These are phyloP conservation scores for Lasiosphaeria miniovina DNA, from an alignment of 495 filamentous ascomycete genomes.

Conservation along the genomic window DNA sequence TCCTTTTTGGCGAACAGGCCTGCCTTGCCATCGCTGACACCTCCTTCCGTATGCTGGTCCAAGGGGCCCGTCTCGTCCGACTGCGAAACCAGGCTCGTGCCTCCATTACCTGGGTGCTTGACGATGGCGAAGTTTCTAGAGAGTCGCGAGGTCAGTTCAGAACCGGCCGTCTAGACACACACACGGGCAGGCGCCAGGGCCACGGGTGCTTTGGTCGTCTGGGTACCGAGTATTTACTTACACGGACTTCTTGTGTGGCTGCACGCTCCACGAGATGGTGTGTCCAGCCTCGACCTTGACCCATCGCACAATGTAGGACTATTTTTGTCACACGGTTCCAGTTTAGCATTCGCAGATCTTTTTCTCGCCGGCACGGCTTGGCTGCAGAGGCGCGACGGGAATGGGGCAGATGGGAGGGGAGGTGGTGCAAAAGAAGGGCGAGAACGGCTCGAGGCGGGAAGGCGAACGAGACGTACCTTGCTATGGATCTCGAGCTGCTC, in stretches of 20 bases:
- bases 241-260: constrained; percentile 96
- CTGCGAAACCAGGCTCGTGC: constrained; percentile 52
- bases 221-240: constrained; percentile 27
- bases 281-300: constrained; percentile 82
- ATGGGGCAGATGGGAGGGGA: neutral
- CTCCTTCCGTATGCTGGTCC: constrained; percentile 44
- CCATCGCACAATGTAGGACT: constrained; percentile 99
- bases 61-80: constrained; percentile 42
- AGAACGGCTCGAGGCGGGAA: neutral
- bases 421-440: neutral
- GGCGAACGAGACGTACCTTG: constrained; percentile 63
- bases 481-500: constrained; percentile 97
- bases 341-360: neutral
- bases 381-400: neutral
- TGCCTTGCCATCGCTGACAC: constrained; percentile 33
- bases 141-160: neutral
- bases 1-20: constrained; percentile 46
- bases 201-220: too few species aligned
- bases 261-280: constrained; percentile 96
- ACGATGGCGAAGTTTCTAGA: constrained; percentile 89
- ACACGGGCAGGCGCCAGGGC: too few species aligned
- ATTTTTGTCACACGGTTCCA: constrained; percentile 2
- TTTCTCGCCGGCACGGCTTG: neutral
- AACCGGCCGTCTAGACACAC: neutral
- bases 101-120: constrained; percentile 80